phyloP scores from a whole-genome alignment of 2,329 filamentous ascomycete genomes.

The Dactylonectria macrodidyma region DNA sequence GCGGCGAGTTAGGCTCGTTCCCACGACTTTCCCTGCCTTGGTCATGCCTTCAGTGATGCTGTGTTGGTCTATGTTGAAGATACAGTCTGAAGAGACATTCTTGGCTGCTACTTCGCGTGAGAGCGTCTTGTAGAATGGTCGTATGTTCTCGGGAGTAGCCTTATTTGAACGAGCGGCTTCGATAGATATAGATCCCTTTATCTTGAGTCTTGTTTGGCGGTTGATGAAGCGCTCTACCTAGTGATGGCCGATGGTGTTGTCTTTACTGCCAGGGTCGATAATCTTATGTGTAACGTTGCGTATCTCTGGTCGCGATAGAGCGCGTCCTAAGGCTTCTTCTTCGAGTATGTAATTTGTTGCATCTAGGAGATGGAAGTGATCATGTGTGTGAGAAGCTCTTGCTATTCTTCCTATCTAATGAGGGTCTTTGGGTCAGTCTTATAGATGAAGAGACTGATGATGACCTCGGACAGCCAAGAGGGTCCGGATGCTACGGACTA shows the following conservation, averaged over 20 bases:
- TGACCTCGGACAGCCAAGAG: too few relatives aligned
- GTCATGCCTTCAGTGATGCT: too few relatives aligned
- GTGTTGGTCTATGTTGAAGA: neutral
- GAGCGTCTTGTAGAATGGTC: neutral
- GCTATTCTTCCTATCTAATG: too few relatives aligned
- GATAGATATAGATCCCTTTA: slow-evolving; percentile 9
- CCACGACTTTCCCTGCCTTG: slow-evolving; percentile 14
- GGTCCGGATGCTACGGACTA: too few relatives aligned
- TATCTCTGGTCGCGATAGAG: neutral
- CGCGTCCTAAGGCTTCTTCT: neutral
- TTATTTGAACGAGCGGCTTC: slow-evolving; percentile 9
- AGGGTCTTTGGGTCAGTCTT: too few relatives aligned
- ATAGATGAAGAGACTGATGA: too few relatives aligned
- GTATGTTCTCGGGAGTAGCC: neutral
- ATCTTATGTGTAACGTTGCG: neutral
- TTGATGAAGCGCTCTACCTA: neutral
- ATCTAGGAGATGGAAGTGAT: too few relatives aligned
- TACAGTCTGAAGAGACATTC: neutral
- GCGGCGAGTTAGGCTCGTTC: neutral
- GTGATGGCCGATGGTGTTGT: neutral
- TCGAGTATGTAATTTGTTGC: too few relatives aligned
- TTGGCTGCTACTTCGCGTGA: neutral
- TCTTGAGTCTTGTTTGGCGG: neutral
- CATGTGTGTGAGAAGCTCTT: too few relatives aligned
- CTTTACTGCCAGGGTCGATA: neutral